Conservation (phyloP, 305 asterid genomes). For the Fraxinus greggii region DNA sequence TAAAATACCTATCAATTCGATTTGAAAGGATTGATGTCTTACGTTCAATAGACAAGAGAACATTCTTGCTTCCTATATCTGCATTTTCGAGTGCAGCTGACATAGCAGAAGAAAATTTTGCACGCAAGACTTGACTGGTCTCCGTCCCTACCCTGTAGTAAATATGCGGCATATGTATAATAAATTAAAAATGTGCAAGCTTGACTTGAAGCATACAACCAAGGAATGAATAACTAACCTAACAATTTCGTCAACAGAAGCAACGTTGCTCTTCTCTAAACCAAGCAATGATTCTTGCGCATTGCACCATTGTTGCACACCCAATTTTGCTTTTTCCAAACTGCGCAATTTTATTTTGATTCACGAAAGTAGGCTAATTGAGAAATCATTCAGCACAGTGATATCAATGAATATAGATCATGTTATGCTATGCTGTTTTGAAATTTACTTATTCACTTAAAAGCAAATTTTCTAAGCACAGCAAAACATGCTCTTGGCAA, state of each 20-base stretch:
- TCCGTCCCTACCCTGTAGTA: slow-evolving; percentile 50
- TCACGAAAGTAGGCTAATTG: not conserved
- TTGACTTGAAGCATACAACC: not conserved
- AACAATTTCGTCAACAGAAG: slow-evolving; percentile 39
- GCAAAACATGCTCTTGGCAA: not conserved
- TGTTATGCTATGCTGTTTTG: not conserved
- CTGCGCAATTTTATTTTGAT: slow-evolving; percentile 39
- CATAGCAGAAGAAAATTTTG: slow-evolving; percentile 48
- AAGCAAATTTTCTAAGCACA: slow-evolving; percentile 27
- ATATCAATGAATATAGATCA: not conserved
- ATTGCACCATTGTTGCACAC: slow-evolving; percentile 79
- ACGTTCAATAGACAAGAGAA: slow-evolving; percentile 54
- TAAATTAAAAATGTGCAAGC: not conserved
- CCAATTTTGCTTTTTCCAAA: slow-evolving; percentile 78
- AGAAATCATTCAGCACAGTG: not conserved
- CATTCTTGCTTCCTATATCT: slow-evolving; percentile 45
- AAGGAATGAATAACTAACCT: slow-evolving; percentile 17
- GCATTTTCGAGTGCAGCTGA: slow-evolving; percentile 57
- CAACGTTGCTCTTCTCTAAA: slow-evolving; percentile 50
- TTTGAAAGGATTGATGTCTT: slow-evolving; percentile 23
- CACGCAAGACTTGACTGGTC: slow-evolving; percentile 43
- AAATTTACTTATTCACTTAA: not conserved
- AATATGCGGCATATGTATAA: not conserved
- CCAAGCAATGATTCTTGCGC: slow-evolving; percentile 77
- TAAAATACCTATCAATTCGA: not conserved